Conservation (phyloP, 345 rosid genomes). For the Eucalyptus viminalis region DNA sequence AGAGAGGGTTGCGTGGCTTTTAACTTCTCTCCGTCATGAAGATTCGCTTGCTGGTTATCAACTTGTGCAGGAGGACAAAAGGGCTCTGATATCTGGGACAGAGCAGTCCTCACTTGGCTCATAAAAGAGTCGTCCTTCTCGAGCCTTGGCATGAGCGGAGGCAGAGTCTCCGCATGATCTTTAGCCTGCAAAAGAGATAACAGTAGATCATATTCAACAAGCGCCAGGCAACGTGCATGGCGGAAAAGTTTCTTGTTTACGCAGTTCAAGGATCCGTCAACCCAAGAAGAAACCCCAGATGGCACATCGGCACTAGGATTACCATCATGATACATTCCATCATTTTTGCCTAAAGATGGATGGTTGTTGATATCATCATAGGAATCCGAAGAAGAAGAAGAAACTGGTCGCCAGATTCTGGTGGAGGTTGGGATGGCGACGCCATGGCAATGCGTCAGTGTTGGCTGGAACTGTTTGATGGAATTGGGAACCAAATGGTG, state of each 20-base stretch:
- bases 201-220: background rate
- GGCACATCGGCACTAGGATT: background rate
- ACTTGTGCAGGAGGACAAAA: background rate
- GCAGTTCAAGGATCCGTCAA: background rate
- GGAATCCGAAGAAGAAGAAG: background rate
- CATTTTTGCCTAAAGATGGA: background rate
- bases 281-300: background rate
- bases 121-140: background rate
- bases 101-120: background rate
- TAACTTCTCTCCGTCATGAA: conserved; percentile 1
- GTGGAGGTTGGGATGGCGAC: background rate
- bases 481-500: background rate
- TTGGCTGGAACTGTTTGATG: background rate
- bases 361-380: background rate
- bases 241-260: background rate
- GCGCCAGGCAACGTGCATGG: background rate
- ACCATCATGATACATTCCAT: background rate
- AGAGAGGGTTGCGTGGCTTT: conserved; percentile 3
- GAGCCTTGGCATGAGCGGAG: conserved; percentile 6
- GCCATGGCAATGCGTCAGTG: background rate
- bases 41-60: background rate
- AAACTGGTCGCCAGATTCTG: background rate
- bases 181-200: background rate
- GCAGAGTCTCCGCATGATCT: background rate
- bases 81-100: background rate